These are phyloP conservation scores for Porphyrellus cyaneotinctus DNA, from an alignment of 768 basidiomycete species.

Conservation along the genomic window DNA sequence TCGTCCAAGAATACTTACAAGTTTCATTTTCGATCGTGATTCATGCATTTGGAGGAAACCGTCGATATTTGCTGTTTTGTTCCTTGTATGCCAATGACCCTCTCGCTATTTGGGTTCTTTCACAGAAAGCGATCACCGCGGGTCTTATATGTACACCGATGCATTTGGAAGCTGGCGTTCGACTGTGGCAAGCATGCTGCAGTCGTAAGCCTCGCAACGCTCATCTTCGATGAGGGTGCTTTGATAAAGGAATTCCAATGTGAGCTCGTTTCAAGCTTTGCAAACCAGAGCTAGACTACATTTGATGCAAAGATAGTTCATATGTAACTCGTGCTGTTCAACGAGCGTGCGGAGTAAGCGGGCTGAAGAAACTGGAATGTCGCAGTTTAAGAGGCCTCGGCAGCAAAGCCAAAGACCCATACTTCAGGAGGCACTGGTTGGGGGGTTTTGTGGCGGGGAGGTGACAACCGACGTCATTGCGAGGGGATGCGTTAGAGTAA, in stretches of 20 bases:
- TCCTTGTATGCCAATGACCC: too few species aligned
- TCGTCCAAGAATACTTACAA: too few species aligned
- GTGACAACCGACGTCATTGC: conserved; percentile 11
- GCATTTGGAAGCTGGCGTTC: conserved; percentile 26
- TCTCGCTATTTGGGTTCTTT: too few species aligned
- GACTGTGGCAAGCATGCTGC: conserved; percentile 19
- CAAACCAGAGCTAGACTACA: conserved; percentile 23
- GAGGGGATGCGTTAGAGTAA: background rate
- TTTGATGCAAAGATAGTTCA: conserved; percentile 22
- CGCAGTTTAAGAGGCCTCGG: conserved; percentile 14
- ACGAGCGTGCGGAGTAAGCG: conserved; percentile 19
- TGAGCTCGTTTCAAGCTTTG: conserved; percentile 21
- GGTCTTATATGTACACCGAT: too few species aligned
- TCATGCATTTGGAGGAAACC: too few species aligned
- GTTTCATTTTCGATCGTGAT: too few species aligned
- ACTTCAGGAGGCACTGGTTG: conserved; percentile 25
- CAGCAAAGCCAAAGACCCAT: conserved; percentile 25
- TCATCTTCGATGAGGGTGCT: conserved; percentile 24
- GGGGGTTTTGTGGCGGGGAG: background rate
- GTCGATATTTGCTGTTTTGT: too few species aligned
- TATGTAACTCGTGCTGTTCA: conserved; percentile 13
- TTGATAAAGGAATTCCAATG: conserved; percentile 22
- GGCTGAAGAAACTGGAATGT: conserved; percentile 7
- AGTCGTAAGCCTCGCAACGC: conserved; percentile 24
- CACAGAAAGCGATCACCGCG: too few species aligned